A percentile compares a stretch with the other conserved stretches of the same genome.
These are phyloP conservation scores for Stemphylium vesicarium DNA, from an alignment of 2,329 filamentous ascomycete genomes.

Conservation along the genomic window DNA sequence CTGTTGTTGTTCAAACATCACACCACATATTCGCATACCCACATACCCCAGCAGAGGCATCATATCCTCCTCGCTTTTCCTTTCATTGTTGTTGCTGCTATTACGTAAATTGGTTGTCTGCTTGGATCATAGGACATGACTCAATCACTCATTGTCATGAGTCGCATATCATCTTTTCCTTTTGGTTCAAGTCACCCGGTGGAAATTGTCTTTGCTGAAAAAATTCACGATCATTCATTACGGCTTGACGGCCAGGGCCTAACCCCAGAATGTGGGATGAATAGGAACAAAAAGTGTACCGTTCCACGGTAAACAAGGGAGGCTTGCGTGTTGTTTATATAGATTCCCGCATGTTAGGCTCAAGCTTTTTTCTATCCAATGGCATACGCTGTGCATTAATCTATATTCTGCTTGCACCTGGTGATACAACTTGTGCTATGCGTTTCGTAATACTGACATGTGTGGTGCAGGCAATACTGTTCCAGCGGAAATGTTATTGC, in stretches of 20 bases:
- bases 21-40: conserved; percentile 1
- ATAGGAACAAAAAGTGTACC: background rate
- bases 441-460: too few species aligned
- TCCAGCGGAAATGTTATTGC: too few species aligned
- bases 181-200: background rate
- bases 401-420: too few species aligned
- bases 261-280: background rate
- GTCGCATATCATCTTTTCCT: background rate
- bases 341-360: conserved; percentile 2
- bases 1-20: background rate
- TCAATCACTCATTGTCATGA: background rate
- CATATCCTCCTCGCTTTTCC: background rate
- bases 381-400: background rate
- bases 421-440: too few species aligned
- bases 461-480: too few species aligned
- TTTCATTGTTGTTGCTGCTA: background rate
- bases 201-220: background rate
- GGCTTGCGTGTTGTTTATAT: conserved; percentile 6
- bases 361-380: background rate
- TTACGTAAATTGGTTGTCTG: background rate
- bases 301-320: background rate
- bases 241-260: background rate
- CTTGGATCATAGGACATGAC: background rate
- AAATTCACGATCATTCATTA: background rate
- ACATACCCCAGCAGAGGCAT: conserved; percentile 5